These are phyloP conservation scores for Aristolochia fimbriata DNA, from an alignment of 164 flowering plant species.

Conservation along the genomic window DNA sequence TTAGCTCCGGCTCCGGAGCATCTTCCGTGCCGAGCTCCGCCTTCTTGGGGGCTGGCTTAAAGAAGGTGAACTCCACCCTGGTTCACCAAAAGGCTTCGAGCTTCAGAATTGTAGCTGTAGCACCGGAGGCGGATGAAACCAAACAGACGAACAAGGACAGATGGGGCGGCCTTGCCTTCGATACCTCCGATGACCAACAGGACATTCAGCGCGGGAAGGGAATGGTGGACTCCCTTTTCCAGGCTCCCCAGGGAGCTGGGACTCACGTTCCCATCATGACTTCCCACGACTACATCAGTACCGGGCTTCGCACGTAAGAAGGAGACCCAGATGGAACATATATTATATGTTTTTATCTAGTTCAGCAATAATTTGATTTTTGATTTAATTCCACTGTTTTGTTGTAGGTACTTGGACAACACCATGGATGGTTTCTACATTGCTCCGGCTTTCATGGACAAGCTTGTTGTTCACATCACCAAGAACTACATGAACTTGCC, in stretches of 20 bases:
- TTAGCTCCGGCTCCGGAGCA: conserved; percentile 22
- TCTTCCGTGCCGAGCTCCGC: conserved; percentile 35
- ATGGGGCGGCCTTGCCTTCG: conserved; percentile 45
- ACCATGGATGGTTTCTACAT: conserved; percentile 45
- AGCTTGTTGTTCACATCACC: conserved; percentile 48
- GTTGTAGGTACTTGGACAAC: conserved; percentile 41
- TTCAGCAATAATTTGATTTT: too few species aligned
- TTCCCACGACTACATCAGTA: conserved; percentile 44
- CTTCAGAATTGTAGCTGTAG: conserved; percentile 18
- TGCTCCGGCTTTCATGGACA: conserved; percentile 65
- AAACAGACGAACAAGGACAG: conserved; percentile 38
- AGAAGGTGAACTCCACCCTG: conserved; percentile 30
- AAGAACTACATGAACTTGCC: conserved; percentile 53
- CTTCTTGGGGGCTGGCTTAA: conserved; percentile 44
- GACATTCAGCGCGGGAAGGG: conserved; percentile 59
- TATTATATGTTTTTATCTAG: too few species aligned
- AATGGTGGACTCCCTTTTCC: conserved; percentile 49
- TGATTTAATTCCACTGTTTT: not conserved
- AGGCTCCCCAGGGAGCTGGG: conserved; percentile 38
- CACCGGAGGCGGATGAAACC: conserved; percentile 24
- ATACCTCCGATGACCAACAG: conserved; percentile 52
- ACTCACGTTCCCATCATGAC: conserved; percentile 46
- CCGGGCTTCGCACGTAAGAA: conserved; percentile 44
- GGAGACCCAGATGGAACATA: too few species aligned
- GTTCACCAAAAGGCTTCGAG: conserved; percentile 9